Conservation (phyloP, 208 protist genomes). For the Acanthamoeba quina region DNA sequence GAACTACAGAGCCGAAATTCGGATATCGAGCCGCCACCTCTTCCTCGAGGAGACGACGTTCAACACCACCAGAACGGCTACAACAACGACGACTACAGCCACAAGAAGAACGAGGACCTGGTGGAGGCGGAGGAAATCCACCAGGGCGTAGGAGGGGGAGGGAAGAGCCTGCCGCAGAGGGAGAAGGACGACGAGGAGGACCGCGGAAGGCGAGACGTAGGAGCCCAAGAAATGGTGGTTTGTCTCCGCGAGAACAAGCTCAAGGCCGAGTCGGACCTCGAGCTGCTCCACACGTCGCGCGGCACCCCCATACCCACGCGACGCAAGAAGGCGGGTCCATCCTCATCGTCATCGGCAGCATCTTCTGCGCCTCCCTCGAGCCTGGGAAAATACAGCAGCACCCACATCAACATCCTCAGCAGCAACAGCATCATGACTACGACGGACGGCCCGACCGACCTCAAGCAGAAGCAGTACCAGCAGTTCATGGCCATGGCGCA, state of each 20-base stretch:
- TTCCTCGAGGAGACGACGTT: no score
- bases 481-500: slow-evolving; percentile 25
- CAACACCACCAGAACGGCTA: no score
- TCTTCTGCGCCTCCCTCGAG: neutral
- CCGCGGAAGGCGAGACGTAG: neutral
- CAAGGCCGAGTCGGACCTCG: slow-evolving; percentile 29
- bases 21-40: no score
- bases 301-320: slow-evolving; percentile 38
- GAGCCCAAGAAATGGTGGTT: neutral
- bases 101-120: neutral
- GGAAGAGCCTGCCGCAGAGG: slow-evolving; percentile 10
- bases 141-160: neutral
- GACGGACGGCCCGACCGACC: neutral
- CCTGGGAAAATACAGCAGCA: neutral
- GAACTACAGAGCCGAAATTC: neutral
- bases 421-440: neutral
- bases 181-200: slow-evolving; percentile 28
- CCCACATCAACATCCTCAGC: neutral
- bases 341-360: neutral
- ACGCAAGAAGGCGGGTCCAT: neutral
- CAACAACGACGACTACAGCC: neutral
- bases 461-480: neutral
- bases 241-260: slow-evolving; percentile 54
- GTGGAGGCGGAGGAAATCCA: neutral
- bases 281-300: slow-evolving; percentile 18